Conservation (phyloP, 768 basidiomycete genomes). For the Termitomyces sp. region DNA sequence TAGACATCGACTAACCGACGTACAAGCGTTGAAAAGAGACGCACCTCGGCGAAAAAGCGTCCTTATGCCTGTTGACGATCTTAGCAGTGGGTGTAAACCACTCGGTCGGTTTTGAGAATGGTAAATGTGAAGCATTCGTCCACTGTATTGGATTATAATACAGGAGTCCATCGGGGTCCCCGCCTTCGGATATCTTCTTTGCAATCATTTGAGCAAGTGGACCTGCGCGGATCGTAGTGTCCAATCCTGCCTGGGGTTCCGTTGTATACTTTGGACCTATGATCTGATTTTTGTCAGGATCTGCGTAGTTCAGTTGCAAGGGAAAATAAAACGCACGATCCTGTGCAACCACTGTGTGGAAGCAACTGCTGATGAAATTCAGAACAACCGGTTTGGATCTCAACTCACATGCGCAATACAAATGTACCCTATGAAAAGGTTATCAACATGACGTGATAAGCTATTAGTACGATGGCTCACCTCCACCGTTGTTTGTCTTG, state of each 20-base stretch:
- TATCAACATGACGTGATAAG: neutral
- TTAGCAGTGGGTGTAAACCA: constrained; percentile 42
- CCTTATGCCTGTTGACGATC: constrained; percentile 41
- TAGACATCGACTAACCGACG: neutral
- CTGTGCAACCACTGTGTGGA: constrained; percentile 37
- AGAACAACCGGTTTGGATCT: neutral
- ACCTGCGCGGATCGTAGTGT: constrained; percentile 43
- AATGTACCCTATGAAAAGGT: constrained; percentile 37
- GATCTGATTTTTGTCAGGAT: constrained; percentile 26
- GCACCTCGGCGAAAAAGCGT: constrained; percentile 47
- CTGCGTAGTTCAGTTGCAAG: neutral
- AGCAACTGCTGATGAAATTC: neutral
- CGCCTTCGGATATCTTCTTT: constrained; percentile 32
- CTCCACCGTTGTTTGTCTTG: constrained; percentile 45
- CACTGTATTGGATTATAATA: constrained; percentile 47
- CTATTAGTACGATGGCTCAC: neutral
- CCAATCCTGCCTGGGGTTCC: constrained; percentile 50
- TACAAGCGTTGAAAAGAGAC: neutral
- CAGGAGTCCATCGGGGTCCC: constrained; percentile 39
- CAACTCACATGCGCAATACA: constrained; percentile 51
- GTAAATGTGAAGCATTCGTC: constrained; percentile 40
- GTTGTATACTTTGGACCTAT: constrained; percentile 48
- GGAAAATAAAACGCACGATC: constrained; percentile 25
- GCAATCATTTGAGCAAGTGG: constrained; percentile 47
- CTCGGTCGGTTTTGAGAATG: constrained; percentile 33